A percentile compares a stretch with the other conserved stretches of the same genome.
phyloP scores from a whole-genome alignment of 2,329 filamentous ascomycete genomes.

The Cladophialophora psammophila region DNA sequence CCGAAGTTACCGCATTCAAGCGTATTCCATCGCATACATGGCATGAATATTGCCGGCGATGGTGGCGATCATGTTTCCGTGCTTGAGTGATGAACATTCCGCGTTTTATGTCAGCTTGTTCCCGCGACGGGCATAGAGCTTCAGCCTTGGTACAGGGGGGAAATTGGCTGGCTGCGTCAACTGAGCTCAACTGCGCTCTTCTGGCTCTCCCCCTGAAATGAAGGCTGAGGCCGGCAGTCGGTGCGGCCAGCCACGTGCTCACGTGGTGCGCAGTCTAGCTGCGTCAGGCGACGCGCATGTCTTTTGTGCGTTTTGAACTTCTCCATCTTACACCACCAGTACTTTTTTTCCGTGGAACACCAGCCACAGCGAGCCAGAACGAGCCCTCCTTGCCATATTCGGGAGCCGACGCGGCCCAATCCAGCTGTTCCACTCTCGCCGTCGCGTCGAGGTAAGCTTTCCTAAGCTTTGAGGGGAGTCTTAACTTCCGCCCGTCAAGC shows the following conservation, averaged over 20 bases:
- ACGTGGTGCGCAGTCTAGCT: too few relatives aligned
- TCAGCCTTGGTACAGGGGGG: neutral
- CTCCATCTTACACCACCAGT: too few relatives aligned
- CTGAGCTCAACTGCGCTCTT: too few relatives aligned
- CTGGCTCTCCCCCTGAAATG: too few relatives aligned
- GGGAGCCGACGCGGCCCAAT: neutral
- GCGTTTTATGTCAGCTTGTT: neutral
- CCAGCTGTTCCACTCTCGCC: slow-evolving; percentile 2
- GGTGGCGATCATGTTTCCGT: neutral
- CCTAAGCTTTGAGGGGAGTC: slow-evolving; percentile 5
- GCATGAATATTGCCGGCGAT: too few relatives aligned
- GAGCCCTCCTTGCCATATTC: neutral
- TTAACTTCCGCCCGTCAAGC: slow-evolving; percentile 1
- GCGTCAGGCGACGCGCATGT: neutral
- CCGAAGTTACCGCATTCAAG: too few relatives aligned
- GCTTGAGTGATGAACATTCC: neutral
- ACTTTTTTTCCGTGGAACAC: neutral
- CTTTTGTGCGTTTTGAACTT: too few relatives aligned
- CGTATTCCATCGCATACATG: too few relatives aligned
- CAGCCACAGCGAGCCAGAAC: neutral
- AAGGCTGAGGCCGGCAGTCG: neutral
- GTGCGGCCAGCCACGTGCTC: too few relatives aligned
- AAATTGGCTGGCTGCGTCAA: too few relatives aligned
- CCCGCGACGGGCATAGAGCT: neutral
- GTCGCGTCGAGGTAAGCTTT: slow-evolving; percentile 14